Evolutionary conservation across 2,329 filamentous ascomycete species (phyloP).

Genomic region (Orbilia javanica): DNA sequence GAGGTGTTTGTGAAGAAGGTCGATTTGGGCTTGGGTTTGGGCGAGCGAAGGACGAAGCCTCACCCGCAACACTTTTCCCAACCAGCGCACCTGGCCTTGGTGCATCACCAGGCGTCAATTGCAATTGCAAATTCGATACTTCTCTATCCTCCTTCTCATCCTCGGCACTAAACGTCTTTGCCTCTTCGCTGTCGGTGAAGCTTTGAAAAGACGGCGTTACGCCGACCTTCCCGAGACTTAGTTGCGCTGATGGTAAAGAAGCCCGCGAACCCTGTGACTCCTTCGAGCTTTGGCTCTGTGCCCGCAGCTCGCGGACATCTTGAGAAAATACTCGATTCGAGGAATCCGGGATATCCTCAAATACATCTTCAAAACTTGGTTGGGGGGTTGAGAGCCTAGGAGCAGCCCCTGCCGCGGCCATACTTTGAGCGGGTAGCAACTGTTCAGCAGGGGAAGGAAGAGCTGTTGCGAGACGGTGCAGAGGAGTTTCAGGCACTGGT

Average conservation of each 20-base stretch:
- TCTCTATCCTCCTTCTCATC: neutral
- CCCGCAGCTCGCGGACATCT: conserved; percentile 45
- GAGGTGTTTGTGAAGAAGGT: conserved; percentile 44
- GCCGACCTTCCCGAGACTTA: conserved; percentile 49
- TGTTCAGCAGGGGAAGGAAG: neutral
- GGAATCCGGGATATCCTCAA: conserved; percentile 45
- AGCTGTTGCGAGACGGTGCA: neutral
- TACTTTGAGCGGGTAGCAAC: conserved; percentile 3
- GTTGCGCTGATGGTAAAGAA: conserved; percentile 47
- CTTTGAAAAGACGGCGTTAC: conserved; percentile 46
- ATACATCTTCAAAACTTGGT: neutral
- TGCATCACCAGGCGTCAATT: neutral
- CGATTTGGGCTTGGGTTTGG: conserved; percentile 31
- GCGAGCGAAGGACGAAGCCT: conserved; percentile 27
- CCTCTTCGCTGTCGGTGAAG: conserved; percentile 5
- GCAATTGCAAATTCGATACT: conserved; percentile 10
- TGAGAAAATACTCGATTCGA: conserved; percentile 48
- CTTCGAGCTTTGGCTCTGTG: conserved; percentile 41
- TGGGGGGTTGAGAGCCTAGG: neutral
- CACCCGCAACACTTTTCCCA: conserved; percentile 49
- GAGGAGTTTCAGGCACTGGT: conserved; percentile 45
- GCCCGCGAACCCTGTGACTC: conserved; percentile 33
- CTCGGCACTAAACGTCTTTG: neutral
- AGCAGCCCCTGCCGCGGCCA: neutral
- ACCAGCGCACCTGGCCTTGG: neutral